Conservation (phyloP, 108 stramenopile species). For the Nannochloropsis gaditana region DNA sequence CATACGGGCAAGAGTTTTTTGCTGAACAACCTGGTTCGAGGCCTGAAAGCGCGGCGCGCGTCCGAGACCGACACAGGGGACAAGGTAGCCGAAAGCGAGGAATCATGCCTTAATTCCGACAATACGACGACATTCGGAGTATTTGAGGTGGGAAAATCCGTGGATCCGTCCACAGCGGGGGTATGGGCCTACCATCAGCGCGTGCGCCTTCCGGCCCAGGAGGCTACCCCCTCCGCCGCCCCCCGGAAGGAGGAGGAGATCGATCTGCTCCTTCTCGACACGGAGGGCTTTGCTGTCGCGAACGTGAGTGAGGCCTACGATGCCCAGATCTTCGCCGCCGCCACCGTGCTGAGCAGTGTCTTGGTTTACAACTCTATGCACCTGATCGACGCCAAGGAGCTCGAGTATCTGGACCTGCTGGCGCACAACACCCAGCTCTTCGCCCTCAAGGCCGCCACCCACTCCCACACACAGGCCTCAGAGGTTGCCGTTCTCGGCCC, state of each 20-base stretch:
- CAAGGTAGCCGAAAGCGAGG: neutral
- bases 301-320: slow-evolving; percentile 37
- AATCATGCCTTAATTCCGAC: neutral
- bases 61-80: neutral
- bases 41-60: neutral
- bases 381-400: slow-evolving; percentile 37
- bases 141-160: slow-evolving; percentile 41
- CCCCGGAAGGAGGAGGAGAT: neutral
- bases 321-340: slow-evolving; percentile 37
- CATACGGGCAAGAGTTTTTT: slow-evolving; percentile 47
- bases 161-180: slow-evolving; percentile 42
- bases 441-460: slow-evolving; percentile 1
- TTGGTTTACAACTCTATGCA: slow-evolving; percentile 45
- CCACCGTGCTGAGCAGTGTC: slow-evolving; percentile 29
- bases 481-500: neutral
- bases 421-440: slow-evolving; percentile 40
- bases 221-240: too few species aligned
- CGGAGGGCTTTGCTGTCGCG: slow-evolving; percentile 42
- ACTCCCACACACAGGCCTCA: neutral
- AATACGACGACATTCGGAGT: neutral
- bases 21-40: slow-evolving; percentile 33
- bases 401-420: slow-evolving; percentile 38
- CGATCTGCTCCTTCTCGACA: slow-evolving; percentile 36
- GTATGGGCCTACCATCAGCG: slow-evolving; percentile 44
- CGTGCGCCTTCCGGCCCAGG: neutral